Percentiles rank a stretch among this genome's conserved stretches.
Conservation (phyloP, 1,284 basidiomycete genomes). For the Ustilago crameri region DNA sequence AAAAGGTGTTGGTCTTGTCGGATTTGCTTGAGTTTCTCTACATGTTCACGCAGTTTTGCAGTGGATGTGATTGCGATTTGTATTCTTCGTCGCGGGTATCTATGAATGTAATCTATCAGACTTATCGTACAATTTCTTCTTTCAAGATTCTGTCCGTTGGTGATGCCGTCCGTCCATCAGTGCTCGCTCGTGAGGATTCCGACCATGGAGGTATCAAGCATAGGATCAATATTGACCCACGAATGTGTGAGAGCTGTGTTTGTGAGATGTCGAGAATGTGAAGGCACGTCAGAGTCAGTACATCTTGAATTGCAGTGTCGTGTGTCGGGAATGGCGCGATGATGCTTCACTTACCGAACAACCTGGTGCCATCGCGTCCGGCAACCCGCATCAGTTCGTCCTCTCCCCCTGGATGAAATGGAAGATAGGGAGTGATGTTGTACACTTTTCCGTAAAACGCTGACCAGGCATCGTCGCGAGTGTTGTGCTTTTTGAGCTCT, state of each 20-base stretch:
- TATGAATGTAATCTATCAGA: not conserved
- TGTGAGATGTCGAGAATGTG: not conserved
- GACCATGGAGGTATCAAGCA: constrained; percentile 90
- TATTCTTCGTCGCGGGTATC: not conserved
- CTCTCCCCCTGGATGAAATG: constrained; percentile 93
- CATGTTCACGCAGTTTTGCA: not conserved
- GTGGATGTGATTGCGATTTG: not conserved
- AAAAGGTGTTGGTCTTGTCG: constrained; percentile 45
- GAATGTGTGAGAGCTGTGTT: constrained; percentile 72
- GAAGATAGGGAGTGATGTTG: constrained; percentile 91
- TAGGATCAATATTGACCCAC: constrained; percentile 94
- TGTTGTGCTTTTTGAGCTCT: constrained; percentile 84
- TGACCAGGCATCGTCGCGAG: constrained; percentile 90
- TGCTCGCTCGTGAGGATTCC: constrained; percentile 75
- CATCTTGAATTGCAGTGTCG: not conserved
- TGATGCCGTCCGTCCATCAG: constrained; percentile 4
- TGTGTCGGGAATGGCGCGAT: too few species aligned
- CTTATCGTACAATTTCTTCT: not conserved
- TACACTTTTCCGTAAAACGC: constrained; percentile 93
- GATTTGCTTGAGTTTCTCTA: constrained; percentile 25
- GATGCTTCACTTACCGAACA: constrained; percentile 90
- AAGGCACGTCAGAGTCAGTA: not conserved
- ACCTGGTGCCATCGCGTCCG: constrained; percentile 89
- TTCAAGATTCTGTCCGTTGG: constrained; percentile 3
- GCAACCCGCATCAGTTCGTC: constrained; percentile 95